phyloP scores from a whole-genome alignment of 176 grass and related monocot species.

The Avena atlantica region DNA sequence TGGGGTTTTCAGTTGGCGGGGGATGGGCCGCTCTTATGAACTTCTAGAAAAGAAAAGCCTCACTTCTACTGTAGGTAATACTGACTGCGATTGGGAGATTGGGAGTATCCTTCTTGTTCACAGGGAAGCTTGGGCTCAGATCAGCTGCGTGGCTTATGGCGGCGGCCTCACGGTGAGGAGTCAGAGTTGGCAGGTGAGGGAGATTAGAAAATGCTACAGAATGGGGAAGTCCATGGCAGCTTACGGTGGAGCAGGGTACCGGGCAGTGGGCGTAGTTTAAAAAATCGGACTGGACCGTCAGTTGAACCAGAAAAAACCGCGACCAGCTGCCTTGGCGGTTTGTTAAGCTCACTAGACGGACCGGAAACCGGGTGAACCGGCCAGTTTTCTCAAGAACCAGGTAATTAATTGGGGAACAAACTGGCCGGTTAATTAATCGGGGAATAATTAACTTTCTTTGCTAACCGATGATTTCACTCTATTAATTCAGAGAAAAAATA shows the following conservation, averaged over 20 bases:
- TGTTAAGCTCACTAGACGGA: too few relatives aligned
- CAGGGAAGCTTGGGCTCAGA: not conserved
- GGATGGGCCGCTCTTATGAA: not conserved
- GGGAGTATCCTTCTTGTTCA: not conserved
- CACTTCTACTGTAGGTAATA: not conserved
- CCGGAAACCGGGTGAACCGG: too few relatives aligned
- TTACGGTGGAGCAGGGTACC: not conserved
- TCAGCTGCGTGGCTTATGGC: not conserved
- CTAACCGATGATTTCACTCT: too few relatives aligned
- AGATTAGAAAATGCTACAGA: not conserved
- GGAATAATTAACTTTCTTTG: too few relatives aligned
- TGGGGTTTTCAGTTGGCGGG: not conserved
- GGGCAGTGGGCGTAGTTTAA: not conserved
- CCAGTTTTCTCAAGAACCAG: too few relatives aligned
- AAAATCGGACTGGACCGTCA: too few relatives aligned
- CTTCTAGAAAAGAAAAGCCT: not conserved
- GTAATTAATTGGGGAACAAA: too few relatives aligned
- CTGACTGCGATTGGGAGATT: not conserved
- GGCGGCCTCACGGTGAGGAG: not conserved
- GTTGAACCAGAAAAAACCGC: too few relatives aligned
- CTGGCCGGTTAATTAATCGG: too few relatives aligned
- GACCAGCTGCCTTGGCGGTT: too few relatives aligned
- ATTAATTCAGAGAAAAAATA: too few relatives aligned
- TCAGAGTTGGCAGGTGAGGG: constrained; percentile 31
- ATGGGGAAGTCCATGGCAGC: not conserved